Evolutionary conservation across 768 basidiomycete genomes (phyloP), one percentile per base, ranked within the genome.

Genomic region (Lactarius pseudohatsudake): DNA sequence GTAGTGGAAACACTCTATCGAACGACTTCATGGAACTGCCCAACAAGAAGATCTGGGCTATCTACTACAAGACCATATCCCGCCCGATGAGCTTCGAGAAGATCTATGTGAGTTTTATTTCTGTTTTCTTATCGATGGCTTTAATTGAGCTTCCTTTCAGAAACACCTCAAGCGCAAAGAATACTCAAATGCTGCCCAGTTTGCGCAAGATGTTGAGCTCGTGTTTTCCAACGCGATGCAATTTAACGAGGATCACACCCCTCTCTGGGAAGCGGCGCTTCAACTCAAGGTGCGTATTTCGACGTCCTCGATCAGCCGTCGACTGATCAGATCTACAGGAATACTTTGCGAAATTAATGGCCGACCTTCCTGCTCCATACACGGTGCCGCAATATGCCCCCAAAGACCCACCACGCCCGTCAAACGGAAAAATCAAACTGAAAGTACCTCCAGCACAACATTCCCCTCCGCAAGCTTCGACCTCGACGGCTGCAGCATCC

Each of bases 221-320:
- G 90, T 98, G 30, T 96, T 95, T 77, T 84, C 86, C 8, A 98
- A 98, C 74, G 96, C 94, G 11, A 81, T 92, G 75, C 77, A 83
- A 64, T 98, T 95, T 78, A 98, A 98, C 71, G 87, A 85, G 72
- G 94, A 96, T 34, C 86, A 90, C 72, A 92, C 89, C 32, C 82
- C 77, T 63, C 91, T 94, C 34, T 94, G 90, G 88, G 86, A 91
- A 71, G 91, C 92, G 71, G 91, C 92, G 22, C 74, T 81, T 22
- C 75, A 79, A 3, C 82, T 94, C 30, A 81, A 86, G 72, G 92
- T 91, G 75, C 41, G 82, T 77, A 58, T 41, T 6, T 57, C 50
- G 63, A 45, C 43, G 22, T 59, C 57, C 57, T 64, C 62, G 16
- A 41, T 55, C 47, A 59, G 55, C 36, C 26, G 59, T 67, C 72